Conservation (phyloP, 345 rosid genomes). For the Firmiana major region DNA sequence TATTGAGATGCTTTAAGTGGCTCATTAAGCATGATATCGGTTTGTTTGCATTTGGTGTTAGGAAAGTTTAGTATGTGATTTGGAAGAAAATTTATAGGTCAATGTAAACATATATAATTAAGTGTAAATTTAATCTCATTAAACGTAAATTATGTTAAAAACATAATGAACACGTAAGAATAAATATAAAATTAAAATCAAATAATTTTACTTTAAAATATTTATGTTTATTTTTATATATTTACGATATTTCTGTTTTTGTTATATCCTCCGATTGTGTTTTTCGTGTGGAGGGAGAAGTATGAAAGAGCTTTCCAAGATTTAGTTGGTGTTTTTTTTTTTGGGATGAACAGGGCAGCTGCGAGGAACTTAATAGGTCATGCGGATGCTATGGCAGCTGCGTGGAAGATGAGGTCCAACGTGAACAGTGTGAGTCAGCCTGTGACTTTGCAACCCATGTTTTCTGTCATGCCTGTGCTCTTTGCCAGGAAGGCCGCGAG, state of each 20-base stretch:
- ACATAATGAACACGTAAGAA: too few species aligned
- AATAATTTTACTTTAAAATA: too few species aligned
- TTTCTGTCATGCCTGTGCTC: constrained; percentile 78
- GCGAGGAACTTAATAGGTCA: constrained; percentile 71
- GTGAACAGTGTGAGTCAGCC: constrained; percentile 64
- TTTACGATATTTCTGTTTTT: too few species aligned
- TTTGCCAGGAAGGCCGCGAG: constrained; percentile 98
- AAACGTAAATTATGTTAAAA: too few species aligned
- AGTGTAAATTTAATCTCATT: too few species aligned
- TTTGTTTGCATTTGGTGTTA: not conserved
- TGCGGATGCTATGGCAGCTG: constrained; percentile 83
- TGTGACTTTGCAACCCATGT: constrained; percentile 79
- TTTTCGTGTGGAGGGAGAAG: not conserved
- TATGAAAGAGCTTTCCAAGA: not conserved
- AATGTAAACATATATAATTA: too few species aligned
- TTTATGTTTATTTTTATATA: too few species aligned
- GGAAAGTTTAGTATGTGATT: not conserved
- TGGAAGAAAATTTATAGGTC: too few species aligned
- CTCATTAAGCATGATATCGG: not conserved
- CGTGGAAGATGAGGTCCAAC: constrained; percentile 64
- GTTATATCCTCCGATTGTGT: not conserved
- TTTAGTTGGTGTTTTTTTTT: not conserved
- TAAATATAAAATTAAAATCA: too few species aligned
- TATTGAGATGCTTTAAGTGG: not conserved
- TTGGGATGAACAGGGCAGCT: constrained; percentile 66